These are phyloP conservation scores for Passiflora organensis DNA, from an alignment of 345 rosid genomes.

Conservation along the genomic window DNA sequence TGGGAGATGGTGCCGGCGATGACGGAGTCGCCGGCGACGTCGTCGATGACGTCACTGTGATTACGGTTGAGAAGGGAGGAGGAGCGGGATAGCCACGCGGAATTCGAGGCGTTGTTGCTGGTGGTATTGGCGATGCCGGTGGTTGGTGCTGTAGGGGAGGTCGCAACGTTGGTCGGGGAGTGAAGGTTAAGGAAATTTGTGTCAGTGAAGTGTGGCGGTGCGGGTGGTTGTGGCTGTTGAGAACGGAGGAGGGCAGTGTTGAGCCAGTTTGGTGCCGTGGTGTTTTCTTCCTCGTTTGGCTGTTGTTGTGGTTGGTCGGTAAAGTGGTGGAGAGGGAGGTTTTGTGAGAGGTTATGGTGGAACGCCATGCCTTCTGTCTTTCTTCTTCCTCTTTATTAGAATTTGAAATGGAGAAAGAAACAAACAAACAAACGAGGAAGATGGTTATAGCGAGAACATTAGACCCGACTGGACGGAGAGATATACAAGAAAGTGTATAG, in stretches of 20 bases:
- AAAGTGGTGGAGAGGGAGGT: constrained; percentile 77
- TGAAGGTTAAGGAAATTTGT: constrained; percentile 79
- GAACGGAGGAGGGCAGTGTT: constrained; percentile 78
- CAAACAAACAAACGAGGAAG: neutral
- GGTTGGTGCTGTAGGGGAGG: constrained; percentile 22
- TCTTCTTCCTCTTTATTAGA: constrained; percentile 12
- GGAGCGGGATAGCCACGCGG: constrained; percentile 79
- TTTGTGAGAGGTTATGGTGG: constrained; percentile 68
- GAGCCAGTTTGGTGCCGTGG: constrained; percentile 77
- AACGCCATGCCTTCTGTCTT: constrained; percentile 63
- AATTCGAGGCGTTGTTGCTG: constrained; percentile 36
- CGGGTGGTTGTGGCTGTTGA: constrained; percentile 36
- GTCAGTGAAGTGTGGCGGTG: constrained; percentile 25
- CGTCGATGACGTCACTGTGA: constrained; percentile 57
- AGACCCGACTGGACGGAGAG: constrained; percentile 9
- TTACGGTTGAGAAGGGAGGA: constrained; percentile 44
- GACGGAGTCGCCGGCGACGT: constrained; percentile 42
- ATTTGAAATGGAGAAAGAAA: constrained; percentile 6
- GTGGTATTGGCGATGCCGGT: constrained; percentile 30
- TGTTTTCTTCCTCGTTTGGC: constrained; percentile 32
- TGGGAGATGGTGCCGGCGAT: constrained; percentile 33
- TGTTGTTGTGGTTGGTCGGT: constrained; percentile 44
- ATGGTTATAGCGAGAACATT: constrained; percentile 22
- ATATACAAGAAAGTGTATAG: neutral
- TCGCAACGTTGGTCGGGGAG: constrained; percentile 42